Conservation (phyloP, 75 land plant genomes). For the Sequoia sempervirens region DNA sequence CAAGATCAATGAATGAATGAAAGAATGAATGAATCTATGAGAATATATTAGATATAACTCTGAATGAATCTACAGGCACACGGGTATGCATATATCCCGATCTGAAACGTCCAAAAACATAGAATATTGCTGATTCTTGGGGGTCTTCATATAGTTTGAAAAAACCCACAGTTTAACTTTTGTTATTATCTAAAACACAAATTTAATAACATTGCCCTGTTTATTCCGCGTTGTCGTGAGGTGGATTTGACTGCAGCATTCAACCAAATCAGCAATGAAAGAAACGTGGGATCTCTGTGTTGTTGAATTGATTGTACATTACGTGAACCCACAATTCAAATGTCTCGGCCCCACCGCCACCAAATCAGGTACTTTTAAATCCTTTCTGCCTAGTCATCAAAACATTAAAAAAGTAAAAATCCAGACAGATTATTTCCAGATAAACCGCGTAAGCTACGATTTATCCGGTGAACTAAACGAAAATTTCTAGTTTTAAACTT, state of each 20-base stretch:
- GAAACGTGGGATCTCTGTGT: not conserved
- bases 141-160: not conserved
- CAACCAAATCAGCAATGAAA: not conserved
- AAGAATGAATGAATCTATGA: not conserved
- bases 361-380: not conserved
- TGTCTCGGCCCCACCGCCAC: not conserved
- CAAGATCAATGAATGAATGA: not conserved
- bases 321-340: not conserved
- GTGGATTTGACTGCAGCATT: not conserved
- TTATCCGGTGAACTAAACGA: not conserved
- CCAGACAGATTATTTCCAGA: not conserved
- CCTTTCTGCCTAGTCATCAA: not conserved
- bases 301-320: not conserved
- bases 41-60: not conserved
- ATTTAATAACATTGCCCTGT: not conserved
- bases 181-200: not conserved
- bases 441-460: not conserved
- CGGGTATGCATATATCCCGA: not conserved
- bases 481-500: not conserved
- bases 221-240: conserved; percentile 3
- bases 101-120: not conserved
- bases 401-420: not conserved
- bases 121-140: not conserved
- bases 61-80: not conserved
- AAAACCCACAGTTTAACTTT: not conserved